These are phyloP conservation scores for Mychonastes homosphaera DNA, from an alignment of 139 green algal species.

Conservation along the genomic window DNA sequence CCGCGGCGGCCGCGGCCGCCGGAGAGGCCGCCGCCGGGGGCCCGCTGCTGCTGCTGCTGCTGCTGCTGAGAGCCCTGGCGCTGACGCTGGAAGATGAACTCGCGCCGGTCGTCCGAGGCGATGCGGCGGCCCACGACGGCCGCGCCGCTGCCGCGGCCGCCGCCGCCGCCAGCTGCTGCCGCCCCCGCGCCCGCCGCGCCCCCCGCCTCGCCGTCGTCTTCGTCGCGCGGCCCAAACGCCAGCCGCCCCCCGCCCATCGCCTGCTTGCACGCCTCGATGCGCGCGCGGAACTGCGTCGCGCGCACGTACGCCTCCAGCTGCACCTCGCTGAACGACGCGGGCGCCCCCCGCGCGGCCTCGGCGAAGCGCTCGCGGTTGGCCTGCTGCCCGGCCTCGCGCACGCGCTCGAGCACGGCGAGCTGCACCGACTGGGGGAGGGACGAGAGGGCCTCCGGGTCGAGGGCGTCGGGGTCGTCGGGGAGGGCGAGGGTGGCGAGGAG, in stretches of 20 bases:
- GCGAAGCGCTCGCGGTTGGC: constrained; percentile 64
- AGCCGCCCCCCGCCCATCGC: constrained; percentile 19
- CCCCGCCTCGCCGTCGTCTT: too few species aligned
- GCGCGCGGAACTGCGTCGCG: constrained; percentile 29
- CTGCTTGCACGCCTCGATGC: constrained; percentile 35
- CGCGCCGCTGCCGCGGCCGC: too few species aligned
- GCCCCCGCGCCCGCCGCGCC: too few species aligned
- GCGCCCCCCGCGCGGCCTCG: constrained; percentile 21
- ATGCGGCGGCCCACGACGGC: constrained; percentile 9
- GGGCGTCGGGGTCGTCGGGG: constrained; percentile 19
- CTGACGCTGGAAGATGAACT: constrained; percentile 14
- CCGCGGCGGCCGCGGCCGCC: neutral
- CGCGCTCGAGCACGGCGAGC: constrained; percentile 67
- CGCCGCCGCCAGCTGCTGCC: too few species aligned
- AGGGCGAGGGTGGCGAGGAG: constrained; percentile 21
- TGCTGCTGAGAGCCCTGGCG: neutral
- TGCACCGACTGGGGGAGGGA: constrained; percentile 76
- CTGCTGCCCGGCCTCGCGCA: constrained; percentile 52
- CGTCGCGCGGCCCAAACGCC: too few species aligned
- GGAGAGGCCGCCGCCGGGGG: neutral
- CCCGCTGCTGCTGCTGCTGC: neutral
- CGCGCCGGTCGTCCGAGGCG: constrained; percentile 7
- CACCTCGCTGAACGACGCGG: constrained; percentile 37
- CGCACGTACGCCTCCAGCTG: constrained; percentile 79
- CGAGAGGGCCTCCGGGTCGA: constrained; percentile 68